Percentiles rank a stretch among this genome's conserved stretches.
phyloP scores from a whole-genome alignment of 352 stramenopile species.

The Thraustochytrium sp. region DNA sequence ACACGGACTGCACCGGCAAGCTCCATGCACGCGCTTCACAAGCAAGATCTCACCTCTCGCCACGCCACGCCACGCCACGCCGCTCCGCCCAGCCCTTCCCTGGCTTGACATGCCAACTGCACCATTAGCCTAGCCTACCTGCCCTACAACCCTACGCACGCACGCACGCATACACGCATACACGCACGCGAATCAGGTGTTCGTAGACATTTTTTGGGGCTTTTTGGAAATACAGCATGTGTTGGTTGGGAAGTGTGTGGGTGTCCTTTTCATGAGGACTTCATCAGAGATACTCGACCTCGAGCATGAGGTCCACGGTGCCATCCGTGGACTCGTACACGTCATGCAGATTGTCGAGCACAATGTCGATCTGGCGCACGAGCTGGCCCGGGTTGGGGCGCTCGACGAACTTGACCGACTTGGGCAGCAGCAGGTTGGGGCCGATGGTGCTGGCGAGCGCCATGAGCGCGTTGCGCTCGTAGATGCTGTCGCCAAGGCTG shows the following conservation, averaged over 20 bases:
- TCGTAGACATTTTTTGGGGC: neutral
- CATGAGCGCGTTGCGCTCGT: constrained; percentile 49
- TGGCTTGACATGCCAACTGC: too few relatives aligned
- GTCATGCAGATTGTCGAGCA: constrained; percentile 38
- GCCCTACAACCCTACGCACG: too few relatives aligned
- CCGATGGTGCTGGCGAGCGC: neutral
- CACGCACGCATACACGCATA: too few relatives aligned
- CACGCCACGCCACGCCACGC: too few relatives aligned
- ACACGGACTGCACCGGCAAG: too few relatives aligned
- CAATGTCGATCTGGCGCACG: constrained; percentile 47
- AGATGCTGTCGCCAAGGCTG: constrained; percentile 50
- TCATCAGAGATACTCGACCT: constrained; percentile 47
- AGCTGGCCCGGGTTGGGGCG: constrained; percentile 47
- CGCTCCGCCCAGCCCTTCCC: too few relatives aligned
- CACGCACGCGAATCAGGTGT: too few relatives aligned
- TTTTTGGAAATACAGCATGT: neutral
- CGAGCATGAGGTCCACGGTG: constrained; percentile 48
- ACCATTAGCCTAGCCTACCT: too few relatives aligned
- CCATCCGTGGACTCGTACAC: neutral
- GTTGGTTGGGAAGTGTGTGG: neutral
- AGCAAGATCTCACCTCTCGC: too few relatives aligned
- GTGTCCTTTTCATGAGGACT: neutral
- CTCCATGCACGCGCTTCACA: too few relatives aligned
- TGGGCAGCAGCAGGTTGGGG: constrained; percentile 29
- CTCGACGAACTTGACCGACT: constrained; percentile 54